Conservation (phyloP, 768 basidiomycete species). For the Russula earlei region DNA sequence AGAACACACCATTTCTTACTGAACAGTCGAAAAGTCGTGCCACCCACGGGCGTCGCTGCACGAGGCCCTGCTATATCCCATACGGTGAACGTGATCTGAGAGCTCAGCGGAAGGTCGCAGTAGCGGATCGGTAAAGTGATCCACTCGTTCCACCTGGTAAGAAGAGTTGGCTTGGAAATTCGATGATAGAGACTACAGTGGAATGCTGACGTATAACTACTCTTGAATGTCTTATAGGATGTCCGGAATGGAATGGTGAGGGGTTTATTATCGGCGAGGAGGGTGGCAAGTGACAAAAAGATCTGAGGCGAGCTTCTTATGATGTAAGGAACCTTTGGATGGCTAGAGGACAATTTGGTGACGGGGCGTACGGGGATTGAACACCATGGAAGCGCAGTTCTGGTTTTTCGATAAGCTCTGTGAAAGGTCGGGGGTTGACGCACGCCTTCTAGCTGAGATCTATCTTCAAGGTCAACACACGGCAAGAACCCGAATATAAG, state of each 20-base stretch:
- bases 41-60: conserved; percentile 75
- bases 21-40: conserved; percentile 84
- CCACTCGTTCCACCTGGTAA: conserved; percentile 87
- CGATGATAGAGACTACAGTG: not conserved
- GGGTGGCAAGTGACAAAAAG: conserved; percentile 88
- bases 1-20: conserved; percentile 77
- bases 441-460: conserved; percentile 79
- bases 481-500: not conserved
- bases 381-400: conserved; percentile 80
- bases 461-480: conserved; percentile 24
- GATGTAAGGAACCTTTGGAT: conserved; percentile 6
- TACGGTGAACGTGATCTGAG: conserved; percentile 88
- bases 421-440: conserved; percentile 61
- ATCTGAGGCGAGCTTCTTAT: conserved; percentile 70
- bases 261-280: conserved; percentile 88
- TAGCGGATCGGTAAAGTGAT: conserved; percentile 87
- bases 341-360: conserved; percentile 1
- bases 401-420: conserved; percentile 75
- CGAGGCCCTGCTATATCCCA: conserved; percentile 91
- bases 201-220: conserved; percentile 54
- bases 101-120: conserved; percentile 81
- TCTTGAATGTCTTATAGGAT: conserved; percentile 87
- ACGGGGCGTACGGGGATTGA: conserved; percentile 56
- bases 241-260: conserved; percentile 88
- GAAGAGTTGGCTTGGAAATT: not conserved